phyloP scores from a whole-genome alignment of 257 asterid species.

The Cordia subcordata region DNA sequence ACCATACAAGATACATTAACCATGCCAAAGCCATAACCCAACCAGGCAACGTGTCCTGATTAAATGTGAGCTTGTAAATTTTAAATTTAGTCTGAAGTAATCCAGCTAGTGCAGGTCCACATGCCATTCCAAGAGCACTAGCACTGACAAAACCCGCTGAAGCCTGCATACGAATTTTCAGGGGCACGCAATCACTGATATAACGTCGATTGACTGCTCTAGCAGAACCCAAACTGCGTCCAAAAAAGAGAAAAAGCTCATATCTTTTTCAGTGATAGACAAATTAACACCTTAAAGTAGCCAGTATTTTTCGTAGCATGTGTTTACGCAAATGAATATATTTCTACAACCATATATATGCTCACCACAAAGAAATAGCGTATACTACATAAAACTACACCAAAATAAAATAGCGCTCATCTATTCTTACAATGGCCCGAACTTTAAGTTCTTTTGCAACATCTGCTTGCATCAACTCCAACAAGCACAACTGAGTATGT shows the following conservation, averaged over 20 bases:
- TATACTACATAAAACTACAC: too few species aligned
- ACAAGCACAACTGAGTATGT: too few species aligned
- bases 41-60: constrained; percentile 88
- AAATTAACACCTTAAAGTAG: too few species aligned
- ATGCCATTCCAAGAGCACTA: constrained; percentile 99
- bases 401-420: too few species aligned
- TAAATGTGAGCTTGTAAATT: constrained; percentile 60
- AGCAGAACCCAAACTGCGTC: constrained; percentile 90
- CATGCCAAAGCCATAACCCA: constrained; percentile 94
- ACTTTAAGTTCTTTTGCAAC: too few species aligned
- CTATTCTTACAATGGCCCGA: too few species aligned
- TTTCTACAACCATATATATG: too few species aligned
- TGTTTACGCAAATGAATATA: too few species aligned
- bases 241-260: not conserved
- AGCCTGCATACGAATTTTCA: constrained; percentile 87
- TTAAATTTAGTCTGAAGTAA: constrained; percentile 74
- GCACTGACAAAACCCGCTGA: constrained; percentile 99
- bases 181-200: constrained; percentile 96
- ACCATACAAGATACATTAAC: constrained; percentile 71
- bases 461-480: too few species aligned
- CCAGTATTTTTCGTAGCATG: too few species aligned
- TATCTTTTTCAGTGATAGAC: not conserved
- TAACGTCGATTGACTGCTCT: constrained; percentile 96
- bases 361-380: too few species aligned
- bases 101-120: constrained; percentile 98